Base-by-base conservation (phyloP, 257 asterid genomes). In the Salvia miltiorrhiza region DNA sequence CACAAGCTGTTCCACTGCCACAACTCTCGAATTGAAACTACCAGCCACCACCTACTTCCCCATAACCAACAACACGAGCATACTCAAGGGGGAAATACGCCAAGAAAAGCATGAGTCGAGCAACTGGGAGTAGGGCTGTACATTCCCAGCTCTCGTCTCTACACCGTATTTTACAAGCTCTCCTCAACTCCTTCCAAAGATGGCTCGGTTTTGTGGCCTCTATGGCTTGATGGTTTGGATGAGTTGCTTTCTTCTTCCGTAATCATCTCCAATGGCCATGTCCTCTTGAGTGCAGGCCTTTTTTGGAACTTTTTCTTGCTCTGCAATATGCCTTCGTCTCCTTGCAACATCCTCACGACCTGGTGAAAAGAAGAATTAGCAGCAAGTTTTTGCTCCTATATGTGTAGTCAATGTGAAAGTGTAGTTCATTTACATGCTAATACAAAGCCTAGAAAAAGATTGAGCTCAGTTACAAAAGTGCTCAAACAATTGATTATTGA, bases 311-410 rank as follows among this genome's bases (percentile, higher is more conserved):
- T 88, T 60, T 75, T 83, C 84, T 76, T 90, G 90, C 80, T 76
- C 47, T 80, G 87, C 41, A 70, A 13, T 55, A 77, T 72, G 73
- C 83, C 89, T 45, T 86, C 93, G 5, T 84, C 92, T 0, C 93
- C 95, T 74, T 73, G 86, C 45, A 94, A 58, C 97, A 94, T 89
- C 79, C 84, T 80, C 69, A 82, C 80, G 35, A 82, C 93, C 99
- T 94, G 16, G 43, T 4, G 56, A 24, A 24, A 1, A 26, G 9
- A 43, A 63, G 45, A 17, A 32, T 33, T 58, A 35, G 47, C 45
- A 35, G 47, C 45, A 58, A 33, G 28, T 11, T 12, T 53, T 53
- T 53, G 17, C 59, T 23, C 30, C 33, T 50, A n/a, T n/a, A n/a
- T n/a, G n/a, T n/a, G n/a, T n/a, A 20, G 28, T 45, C 52, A 45